Conservation (phyloP, 2,329 filamentous ascomycete genomes). For the Mariannaea elegans region DNA sequence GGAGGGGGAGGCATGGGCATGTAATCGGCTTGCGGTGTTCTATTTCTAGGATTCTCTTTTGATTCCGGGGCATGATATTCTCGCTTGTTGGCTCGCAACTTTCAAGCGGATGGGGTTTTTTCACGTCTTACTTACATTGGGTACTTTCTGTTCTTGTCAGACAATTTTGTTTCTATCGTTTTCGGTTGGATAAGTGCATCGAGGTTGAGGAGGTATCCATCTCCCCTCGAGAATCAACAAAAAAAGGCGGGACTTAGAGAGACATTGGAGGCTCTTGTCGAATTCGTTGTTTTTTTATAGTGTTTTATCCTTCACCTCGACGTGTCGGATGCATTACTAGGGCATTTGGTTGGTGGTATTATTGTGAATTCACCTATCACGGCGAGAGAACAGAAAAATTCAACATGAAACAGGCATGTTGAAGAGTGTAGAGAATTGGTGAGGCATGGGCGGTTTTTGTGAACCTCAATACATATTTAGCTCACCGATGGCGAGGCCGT, state of each 20-base stretch:
- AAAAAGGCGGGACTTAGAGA: constrained; percentile 10
- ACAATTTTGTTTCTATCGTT: background rate
- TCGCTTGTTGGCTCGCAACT: constrained; percentile 22
- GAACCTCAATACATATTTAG: constrained; percentile 21
- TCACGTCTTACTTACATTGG: constrained; percentile 1
- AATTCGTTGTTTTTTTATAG: constrained; percentile 8
- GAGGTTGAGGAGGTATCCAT: background rate
- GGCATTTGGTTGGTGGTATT: background rate
- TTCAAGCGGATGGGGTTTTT: constrained; percentile 19
- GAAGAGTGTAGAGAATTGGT: constrained; percentile 6
- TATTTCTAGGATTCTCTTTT: constrained; percentile 16
- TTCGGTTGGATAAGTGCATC: constrained; percentile 1
- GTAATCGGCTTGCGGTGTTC: constrained; percentile 23
- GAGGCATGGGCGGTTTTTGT: constrained; percentile 2
- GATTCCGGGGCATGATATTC: constrained; percentile 28
- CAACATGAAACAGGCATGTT: constrained; percentile 33
- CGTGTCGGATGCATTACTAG: constrained; percentile 12
- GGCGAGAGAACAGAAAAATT: constrained; percentile 8
- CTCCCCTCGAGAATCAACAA: constrained; percentile 3
- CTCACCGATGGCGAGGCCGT: constrained; percentile 16
- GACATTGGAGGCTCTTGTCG: constrained; percentile 16
- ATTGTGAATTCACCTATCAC: constrained; percentile 6
- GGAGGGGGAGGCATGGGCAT: constrained; percentile 39
- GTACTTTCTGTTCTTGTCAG: constrained; percentile 7
- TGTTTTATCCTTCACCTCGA: background rate